Conservation (phyloP, 2,329 filamentous ascomycete genomes). For the Aureobasidium melanogenum region DNA sequence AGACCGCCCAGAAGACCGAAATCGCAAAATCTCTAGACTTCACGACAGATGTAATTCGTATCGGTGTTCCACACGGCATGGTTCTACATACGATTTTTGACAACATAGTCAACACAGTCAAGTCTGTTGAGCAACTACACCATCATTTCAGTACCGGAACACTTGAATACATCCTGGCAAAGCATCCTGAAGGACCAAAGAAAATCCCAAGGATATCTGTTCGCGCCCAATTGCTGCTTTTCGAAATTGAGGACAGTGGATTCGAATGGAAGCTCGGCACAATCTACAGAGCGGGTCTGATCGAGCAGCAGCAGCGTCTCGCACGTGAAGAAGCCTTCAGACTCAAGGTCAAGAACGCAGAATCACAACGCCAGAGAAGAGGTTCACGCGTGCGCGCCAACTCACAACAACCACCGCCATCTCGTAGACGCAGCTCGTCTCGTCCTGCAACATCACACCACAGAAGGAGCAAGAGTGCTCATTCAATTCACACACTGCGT, state of each 20-base stretch:
- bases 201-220: constrained; percentile 77
- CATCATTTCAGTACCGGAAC: constrained; percentile 83
- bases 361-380: constrained; percentile 48
- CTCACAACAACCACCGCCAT: constrained; percentile 38
- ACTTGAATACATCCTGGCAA: constrained; percentile 80
- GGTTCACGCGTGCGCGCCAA: constrained; percentile 45
- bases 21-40: constrained; percentile 77
- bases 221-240: constrained; percentile 70
- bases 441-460: constrained; percentile 19
- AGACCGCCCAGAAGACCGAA: constrained; percentile 41
- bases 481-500: constrained; percentile 12
- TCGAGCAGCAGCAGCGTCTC: constrained; percentile 83
- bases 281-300: constrained; percentile 81
- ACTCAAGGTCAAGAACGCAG: constrained; percentile 77
- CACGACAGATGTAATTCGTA: constrained; percentile 71
- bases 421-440: constrained; percentile 26
- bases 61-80: constrained; percentile 86
- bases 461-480: constrained; percentile 32
- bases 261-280: constrained; percentile 96
- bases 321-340: constrained; percentile 85
- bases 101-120: constrained; percentile 79
- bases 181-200: constrained; percentile 78
- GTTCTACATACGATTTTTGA: constrained; percentile 87
- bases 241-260: constrained; percentile 89
- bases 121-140: constrained; percentile 82